Evolutionary conservation across 2,329 filamentous ascomycete genomes (phyloP).

Genomic region (Geosmithia morbida): DNA sequence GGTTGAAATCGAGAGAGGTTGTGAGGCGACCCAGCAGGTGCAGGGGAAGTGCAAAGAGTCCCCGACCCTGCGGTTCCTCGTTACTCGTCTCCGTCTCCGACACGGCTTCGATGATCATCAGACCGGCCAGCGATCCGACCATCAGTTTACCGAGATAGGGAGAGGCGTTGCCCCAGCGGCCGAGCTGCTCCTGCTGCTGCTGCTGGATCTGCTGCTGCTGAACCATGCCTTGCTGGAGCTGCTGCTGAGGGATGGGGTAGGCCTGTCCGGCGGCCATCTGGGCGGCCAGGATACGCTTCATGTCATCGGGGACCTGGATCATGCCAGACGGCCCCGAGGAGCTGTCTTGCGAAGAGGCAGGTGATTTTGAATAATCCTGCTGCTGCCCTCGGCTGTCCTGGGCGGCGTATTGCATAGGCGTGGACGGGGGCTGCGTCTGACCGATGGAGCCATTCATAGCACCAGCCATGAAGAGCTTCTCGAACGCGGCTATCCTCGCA

Average conservation of each 20-base stretch:
- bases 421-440: conserved; percentile 35
- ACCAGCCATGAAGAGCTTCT: conserved; percentile 66
- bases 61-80: conserved; percentile 49
- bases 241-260: conserved; percentile 33
- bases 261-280: conserved; percentile 40
- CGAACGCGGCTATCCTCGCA: conserved; percentile 57
- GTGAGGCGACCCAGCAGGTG: conserved; percentile 37
- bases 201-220: conserved; percentile 36
- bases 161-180: conserved; percentile 36
- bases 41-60: conserved; percentile 50
- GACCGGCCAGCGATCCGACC: conserved; percentile 79
- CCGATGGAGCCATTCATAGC: conserved; percentile 51
- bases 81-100: conserved; percentile 50
- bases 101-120: conserved; percentile 83
- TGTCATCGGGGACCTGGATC: conserved; percentile 52
- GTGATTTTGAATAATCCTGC: conserved; percentile 29
- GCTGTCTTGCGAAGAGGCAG: conserved; percentile 19
- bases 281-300: conserved; percentile 46
- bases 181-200: conserved; percentile 31
- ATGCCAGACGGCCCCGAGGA: conserved; percentile 36
- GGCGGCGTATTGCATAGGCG: conserved; percentile 33
- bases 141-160: conserved; percentile 65
- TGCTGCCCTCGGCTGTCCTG: conserved; percentile 15
- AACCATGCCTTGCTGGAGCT: conserved; percentile 32
- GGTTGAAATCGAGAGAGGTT: conserved; percentile 31